These are phyloP conservation scores for Fermentozyma sake DNA, from an alignment of 1,139 yeast species.

Conservation along the genomic window DNA sequence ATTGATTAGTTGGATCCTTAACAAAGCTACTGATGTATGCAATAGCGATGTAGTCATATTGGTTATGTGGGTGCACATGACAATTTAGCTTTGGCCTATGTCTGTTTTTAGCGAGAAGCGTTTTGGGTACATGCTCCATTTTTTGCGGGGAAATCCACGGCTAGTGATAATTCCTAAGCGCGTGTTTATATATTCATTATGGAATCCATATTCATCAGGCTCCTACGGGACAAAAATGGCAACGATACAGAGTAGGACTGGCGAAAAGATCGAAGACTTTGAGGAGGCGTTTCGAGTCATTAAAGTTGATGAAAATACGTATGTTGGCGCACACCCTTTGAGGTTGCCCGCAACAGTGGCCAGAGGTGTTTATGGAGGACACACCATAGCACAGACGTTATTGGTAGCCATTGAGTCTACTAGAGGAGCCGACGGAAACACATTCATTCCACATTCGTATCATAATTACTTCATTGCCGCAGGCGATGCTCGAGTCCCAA, in stretches of 20 bases:
- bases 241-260: not conserved
- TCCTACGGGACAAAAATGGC: too few relatives aligned
- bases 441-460: conserved; percentile 32
- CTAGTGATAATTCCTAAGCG: too few relatives aligned
- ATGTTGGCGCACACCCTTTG: conserved; percentile 36
- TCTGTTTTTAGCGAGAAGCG: too few relatives aligned
- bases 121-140: too few relatives aligned
- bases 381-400: conserved; percentile 67
- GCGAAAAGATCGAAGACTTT: conserved; percentile 15
- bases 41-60: too few relatives aligned
- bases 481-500: conserved; percentile 46
- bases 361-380: conserved; percentile 78
- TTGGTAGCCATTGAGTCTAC: conserved; percentile 55
- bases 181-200: too few relatives aligned
- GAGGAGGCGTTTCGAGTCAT: conserved; percentile 39
- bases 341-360: conserved; percentile 46
- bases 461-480: conserved; percentile 40
- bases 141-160: too few relatives aligned
- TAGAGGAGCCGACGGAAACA: conserved; percentile 7
- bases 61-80: too few relatives aligned
- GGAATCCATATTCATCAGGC: too few relatives aligned
- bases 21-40: too few relatives aligned
- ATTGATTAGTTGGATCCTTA: too few relatives aligned
- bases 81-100: too few relatives aligned
- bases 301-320: conserved; percentile 25